Evolutionary conservation across 176 grass and related monocot genomes (phyloP), one percentile per base, ranked within the genome.

Genomic region (Bolboschoenus planiculmis): DNA sequence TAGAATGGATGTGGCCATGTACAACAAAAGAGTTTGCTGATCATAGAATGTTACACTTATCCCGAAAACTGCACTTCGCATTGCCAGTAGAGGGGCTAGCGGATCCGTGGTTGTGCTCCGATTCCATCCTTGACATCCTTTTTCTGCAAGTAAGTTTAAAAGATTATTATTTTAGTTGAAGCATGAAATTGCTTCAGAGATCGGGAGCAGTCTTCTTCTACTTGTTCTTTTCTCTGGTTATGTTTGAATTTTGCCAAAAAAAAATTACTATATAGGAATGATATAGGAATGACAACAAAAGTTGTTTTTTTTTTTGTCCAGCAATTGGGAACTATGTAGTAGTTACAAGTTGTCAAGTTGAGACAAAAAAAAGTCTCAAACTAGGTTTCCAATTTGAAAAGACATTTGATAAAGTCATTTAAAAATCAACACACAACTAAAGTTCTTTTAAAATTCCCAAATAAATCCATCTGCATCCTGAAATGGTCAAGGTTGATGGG

Each of bases 1-100:
- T 57, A 15, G 30, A 37, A 79, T 79, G 30, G 2, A 57, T 0
- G 15, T 43, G 55, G 33, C 21, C 55, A 80, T 57, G 55, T 55
- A 80, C 31, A 37, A 33, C 26, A 23, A 8, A 24, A 31, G 35
- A 36, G 78, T 1, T 21, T 59, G 10, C 6, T 60, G 54, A 37
- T 80, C 56, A 80, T 60, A 80, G 20, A 60, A 80, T 80, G 37
- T 2, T 56, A 43, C 78, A 80, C 35, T 60, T 61, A 10, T 11
- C 23, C 21, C 7, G 21, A 37, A 24, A 30, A 39, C 78, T 15
- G 13, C 78, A 80, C 51, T 80, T 80, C 1, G 54, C 8, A 26
- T 23, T 60, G 1, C 14, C 0, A 36, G 8, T 58, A 39, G 77
- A 53, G 50, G 29, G 29, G 71, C 36, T 47, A 14, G 1, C 18